Evolutionary conservation across 1,284 basidiomycete species (phyloP).

Genomic region (Ustilago sp.): DNA sequence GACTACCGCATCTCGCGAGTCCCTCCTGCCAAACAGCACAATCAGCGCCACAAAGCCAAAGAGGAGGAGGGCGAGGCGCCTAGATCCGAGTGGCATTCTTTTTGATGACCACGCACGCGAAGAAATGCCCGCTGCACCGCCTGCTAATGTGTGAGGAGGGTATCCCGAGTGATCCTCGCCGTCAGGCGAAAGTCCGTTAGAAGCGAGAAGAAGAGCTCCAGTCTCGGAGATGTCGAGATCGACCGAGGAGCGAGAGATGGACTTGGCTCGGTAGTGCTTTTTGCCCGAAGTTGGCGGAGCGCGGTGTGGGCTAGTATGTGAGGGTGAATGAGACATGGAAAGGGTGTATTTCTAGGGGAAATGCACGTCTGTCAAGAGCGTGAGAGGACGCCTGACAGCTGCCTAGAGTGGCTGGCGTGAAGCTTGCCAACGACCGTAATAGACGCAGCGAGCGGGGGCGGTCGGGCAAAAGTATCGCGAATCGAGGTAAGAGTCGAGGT

Average conservation of each 20-base stretch:
- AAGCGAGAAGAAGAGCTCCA: slow-evolving; percentile 33
- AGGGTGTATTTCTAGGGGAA: not conserved
- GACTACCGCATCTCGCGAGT: slow-evolving; percentile 47
- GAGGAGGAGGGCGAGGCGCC: slow-evolving; percentile 40
- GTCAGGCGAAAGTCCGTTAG: slow-evolving; percentile 36
- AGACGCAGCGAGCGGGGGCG: slow-evolving; percentile 6
- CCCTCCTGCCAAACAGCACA: slow-evolving; percentile 45
- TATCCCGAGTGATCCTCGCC: slow-evolving; percentile 21
- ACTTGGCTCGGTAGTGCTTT: slow-evolving; percentile 47
- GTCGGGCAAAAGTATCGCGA: not conserved
- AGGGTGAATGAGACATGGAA: slow-evolving; percentile 41
- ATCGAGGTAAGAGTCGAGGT: slow-evolving; percentile 1
- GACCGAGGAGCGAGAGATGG: slow-evolving; percentile 37
- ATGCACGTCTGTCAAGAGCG: slow-evolving; percentile 10
- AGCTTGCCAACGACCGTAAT: slow-evolving; percentile 11
- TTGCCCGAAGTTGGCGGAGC: slow-evolving; percentile 29
- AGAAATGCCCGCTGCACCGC: slow-evolving; percentile 14
- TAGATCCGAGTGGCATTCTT: slow-evolving; percentile 50
- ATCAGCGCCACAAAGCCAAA: slow-evolving; percentile 37
- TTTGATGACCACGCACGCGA: slow-evolving; percentile 25
- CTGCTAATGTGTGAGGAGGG: slow-evolving; percentile 24
- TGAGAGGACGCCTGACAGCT: slow-evolving; percentile 13
- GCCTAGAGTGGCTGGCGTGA: slow-evolving; percentile 3
- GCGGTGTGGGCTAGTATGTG: slow-evolving; percentile 22
- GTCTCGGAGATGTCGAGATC: slow-evolving; percentile 49